A percentile compares a stretch with the other conserved stretches of the same genome.
Evolutionary conservation across 75 land plant species (phyloP).

Genomic region (Picea glauca): DNA sequence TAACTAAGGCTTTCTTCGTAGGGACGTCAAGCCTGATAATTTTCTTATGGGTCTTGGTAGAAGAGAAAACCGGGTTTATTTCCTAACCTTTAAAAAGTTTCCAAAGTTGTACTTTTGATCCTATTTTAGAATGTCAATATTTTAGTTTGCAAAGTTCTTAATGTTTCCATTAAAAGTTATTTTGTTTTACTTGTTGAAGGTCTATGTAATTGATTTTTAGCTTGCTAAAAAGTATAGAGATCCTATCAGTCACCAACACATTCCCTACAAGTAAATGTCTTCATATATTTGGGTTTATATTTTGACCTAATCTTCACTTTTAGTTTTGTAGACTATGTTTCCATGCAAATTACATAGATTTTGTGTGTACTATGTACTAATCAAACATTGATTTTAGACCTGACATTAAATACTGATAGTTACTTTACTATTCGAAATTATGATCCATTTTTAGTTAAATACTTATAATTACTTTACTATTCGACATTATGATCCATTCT

Average conservation of each 20-base stretch:
- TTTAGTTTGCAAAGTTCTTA: background rate
- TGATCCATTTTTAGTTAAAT: too few relatives aligned
- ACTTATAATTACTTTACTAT: too few relatives aligned
- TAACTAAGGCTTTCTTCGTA: slow-evolving; percentile 49
- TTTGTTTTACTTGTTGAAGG: slow-evolving; percentile 25
- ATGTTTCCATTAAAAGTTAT: background rate
- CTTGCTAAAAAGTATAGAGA: slow-evolving; percentile 86
- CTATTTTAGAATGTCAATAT: background rate
- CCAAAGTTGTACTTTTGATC: background rate
- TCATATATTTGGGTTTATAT: background rate
- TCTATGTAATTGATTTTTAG: slow-evolving; percentile 84
- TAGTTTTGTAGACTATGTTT: background rate
- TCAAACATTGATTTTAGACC: background rate
- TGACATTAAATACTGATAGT: background rate
- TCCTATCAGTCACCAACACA: slow-evolving; percentile 76
- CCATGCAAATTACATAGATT: background rate
- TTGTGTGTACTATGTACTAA: too few relatives aligned
- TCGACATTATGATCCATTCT: background rate
- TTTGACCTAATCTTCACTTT: background rate
- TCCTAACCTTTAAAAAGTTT: background rate
- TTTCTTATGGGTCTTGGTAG: slow-evolving; percentile 92
- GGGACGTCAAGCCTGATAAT: slow-evolving; percentile 94
- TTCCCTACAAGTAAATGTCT: slow-evolving; percentile 61
- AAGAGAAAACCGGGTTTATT: slow-evolving; percentile 77
- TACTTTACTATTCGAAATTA: background rate